Evolutionary conservation across 192 early-diverging fungal species (phyloP), one percentile per base, ranked within the genome.

Genomic region (Podila epicladia): DNA sequence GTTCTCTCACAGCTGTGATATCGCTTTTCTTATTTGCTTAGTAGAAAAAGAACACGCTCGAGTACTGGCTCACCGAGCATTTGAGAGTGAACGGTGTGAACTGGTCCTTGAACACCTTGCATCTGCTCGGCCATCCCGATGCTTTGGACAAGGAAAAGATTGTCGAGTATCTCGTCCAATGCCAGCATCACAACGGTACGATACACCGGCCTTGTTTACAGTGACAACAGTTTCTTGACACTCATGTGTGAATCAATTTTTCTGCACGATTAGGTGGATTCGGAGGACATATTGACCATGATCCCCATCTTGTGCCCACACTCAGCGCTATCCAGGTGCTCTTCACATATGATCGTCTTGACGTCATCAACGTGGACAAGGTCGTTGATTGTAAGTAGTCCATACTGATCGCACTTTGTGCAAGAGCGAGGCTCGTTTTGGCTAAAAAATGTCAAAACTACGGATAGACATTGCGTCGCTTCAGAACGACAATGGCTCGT

Each of bases 31-130:
- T 28, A 28, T 31, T 65, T 3, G 32, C 6, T 37, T 45, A 22
- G 2, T 78, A 95, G 92, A 88, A 91, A 75, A 92, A 93, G 58
- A 92, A 96, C 69, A 90, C 90, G 32, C 85, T 99, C 13, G 96
- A 98, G 71, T 99, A 98, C 84, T 97, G 95, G 96, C 82, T 95
- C 53, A 92, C 93, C 2, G 96, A 97, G 68, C 96, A 97, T 62
- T 84, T 99, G 13, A 92, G 95, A 2, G 74, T 99, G 20, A 96
- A 93, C 69, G 97, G 95, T 29, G 85, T 99, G 26, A 98, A 98
- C 69, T 98, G 97, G 97, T 96, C 95, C 0, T 74, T 96, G 1
- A 96, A 95, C 1, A 90, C 96, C 0, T 83, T 98, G 28, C 87
- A 91, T 48, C 77, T 98, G 45, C 74, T 99, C 75, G 85, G 88